Evolutionary conservation across 352 stramenopile species (phyloP), one percentile per base, ranked within the genome.

Genomic region (Globisporangium viniferum): DNA sequence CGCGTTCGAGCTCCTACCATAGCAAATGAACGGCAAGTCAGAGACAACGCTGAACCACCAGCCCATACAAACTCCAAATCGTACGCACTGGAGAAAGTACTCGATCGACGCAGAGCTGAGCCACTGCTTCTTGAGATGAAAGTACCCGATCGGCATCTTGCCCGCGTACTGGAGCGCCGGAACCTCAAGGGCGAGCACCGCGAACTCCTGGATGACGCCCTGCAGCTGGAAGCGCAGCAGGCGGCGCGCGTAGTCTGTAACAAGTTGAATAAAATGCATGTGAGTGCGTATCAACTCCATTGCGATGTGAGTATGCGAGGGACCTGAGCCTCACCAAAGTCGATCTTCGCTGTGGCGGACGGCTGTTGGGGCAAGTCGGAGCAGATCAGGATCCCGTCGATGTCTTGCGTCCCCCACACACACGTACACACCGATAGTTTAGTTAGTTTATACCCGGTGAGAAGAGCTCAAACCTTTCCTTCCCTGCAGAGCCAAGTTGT

Each of bases 221-320:
- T 76, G 73, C 18, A 91, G 62, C 44, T 89, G 74, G 65, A 80
- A 81, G 9, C 72, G 81, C 29, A 91, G 68, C 44, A 85, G 71
- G 36, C 80, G 80, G 14, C 81, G 81, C 59, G 83, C 74, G 61
- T 86, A 87, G 57, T 91, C 79, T 91, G 31, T 33, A 33, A 5
- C 31, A 33, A 33, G 31, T 33, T 5, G 31, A 33, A 33, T 33
- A 33, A 33, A 33, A 33, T 33, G 31, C 31, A 6, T 33, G 31
- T 33, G 31, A 33, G 31, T 33, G 31, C 4, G 31, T 33, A 33
- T 33, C 31, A 33, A 33, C 4, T 33, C 31, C 31, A 33, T 33
- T 33, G 31, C 31, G 31, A 2, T 33, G 31, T 33, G 31, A 29
- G 24, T 20, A 15, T 49, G 22, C 6, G 5, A 22, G 29, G 65